Evolutionary conservation across 2,329 filamentous ascomycete genomes (phyloP).

Genomic region (Penicillium sp.): DNA sequence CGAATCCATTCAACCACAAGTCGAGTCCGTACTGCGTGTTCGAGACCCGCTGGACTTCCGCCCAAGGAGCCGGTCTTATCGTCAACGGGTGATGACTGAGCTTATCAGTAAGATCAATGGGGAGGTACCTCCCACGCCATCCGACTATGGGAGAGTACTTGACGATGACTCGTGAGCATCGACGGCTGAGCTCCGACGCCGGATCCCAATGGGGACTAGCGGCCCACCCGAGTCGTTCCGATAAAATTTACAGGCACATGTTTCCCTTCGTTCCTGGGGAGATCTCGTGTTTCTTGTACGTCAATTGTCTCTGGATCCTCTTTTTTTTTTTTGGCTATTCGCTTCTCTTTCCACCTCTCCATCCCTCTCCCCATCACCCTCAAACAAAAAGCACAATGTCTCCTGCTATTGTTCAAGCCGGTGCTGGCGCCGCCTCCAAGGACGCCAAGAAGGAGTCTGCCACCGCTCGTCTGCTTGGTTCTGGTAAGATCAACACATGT

Average conservation of each 20-base stretch:
- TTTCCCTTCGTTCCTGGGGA: slow-evolving; percentile 14
- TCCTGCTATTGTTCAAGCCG: slow-evolving; percentile 40
- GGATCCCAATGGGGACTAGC: slow-evolving; percentile 20
- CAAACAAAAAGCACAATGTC: slow-evolving; percentile 46
- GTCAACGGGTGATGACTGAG: too few species aligned
- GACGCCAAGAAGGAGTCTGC: slow-evolving; percentile 81
- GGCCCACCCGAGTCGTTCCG: slow-evolving; percentile 12
- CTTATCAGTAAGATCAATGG: too few species aligned
- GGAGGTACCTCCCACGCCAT: too few species aligned
- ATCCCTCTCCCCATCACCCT: too few species aligned
- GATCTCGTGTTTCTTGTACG: neutral
- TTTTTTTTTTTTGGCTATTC: neutral
- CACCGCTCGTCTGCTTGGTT: slow-evolving; percentile 79
- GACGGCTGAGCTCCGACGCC: slow-evolving; percentile 16
- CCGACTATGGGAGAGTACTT: too few species aligned
- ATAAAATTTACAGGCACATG: slow-evolving; percentile 20
- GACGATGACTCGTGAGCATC: too few species aligned
- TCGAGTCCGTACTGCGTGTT: too few species aligned
- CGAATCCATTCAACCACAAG: too few species aligned
- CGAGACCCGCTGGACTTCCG: too few species aligned
- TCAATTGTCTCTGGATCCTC: slow-evolving; percentile 4
- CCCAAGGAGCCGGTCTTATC: too few species aligned
- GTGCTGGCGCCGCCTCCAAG: slow-evolving; percentile 47
- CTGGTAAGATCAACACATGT: slow-evolving; percentile 54
- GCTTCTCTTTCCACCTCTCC: slow-evolving; percentile 2